These are phyloP conservation scores for Amphirosellinia nigrospora DNA, from an alignment of 495 filamentous ascomycete genomes.

Conservation along the genomic window DNA sequence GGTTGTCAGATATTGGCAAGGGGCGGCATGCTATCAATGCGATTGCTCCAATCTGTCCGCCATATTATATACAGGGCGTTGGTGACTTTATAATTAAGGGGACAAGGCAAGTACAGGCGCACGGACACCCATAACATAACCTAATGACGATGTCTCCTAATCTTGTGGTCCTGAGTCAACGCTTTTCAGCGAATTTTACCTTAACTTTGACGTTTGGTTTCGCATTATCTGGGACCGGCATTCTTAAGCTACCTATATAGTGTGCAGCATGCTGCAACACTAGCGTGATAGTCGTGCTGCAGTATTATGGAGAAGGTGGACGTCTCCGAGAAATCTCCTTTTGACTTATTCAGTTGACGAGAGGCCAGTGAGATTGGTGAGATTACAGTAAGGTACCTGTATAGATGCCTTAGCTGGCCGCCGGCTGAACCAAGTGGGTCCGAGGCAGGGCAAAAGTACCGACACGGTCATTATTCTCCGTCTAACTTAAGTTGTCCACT, in stretches of 20 bases:
- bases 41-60: background rate
- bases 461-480: background rate
- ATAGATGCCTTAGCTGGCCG: background rate
- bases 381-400: background rate
- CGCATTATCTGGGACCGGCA: background rate
- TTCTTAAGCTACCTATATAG: background rate
- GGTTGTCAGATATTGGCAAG: constrained; percentile 10
- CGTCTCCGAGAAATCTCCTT: constrained; percentile 25
- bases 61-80: background rate
- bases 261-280: background rate
- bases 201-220: background rate
- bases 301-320: constrained; percentile 9
- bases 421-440: constrained; percentile 1
- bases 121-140: background rate
- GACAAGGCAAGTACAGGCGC: background rate
- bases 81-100: no score
- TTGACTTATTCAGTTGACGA: constrained; percentile 7
- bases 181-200: background rate
- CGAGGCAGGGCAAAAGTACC: background rate
- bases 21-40: constrained; percentile 13
- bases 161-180: background rate
- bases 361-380: constrained; percentile 8
- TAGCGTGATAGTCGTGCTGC: background rate
- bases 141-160: background rate
- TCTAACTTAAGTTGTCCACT: background rate